Conservation (phyloP, 108 stramenopile genomes). For the Chaetoceros tenuissimus region DNA sequence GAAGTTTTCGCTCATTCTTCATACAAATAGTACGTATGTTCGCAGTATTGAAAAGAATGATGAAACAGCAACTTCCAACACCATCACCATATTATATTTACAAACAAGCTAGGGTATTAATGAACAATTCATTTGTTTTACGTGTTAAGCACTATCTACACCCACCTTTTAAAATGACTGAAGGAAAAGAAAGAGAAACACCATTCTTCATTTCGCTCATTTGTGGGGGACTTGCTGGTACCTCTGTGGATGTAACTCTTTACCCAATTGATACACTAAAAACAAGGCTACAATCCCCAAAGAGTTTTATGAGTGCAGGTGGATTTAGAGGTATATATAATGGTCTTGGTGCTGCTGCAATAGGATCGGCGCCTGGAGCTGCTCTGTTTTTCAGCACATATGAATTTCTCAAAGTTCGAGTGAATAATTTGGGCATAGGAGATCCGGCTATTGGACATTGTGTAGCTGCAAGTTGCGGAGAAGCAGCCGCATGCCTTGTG, state of each 20-base stretch:
- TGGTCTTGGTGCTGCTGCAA: constrained; percentile 78
- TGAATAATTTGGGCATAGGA: constrained; percentile 4
- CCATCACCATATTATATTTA: no score
- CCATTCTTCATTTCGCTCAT: constrained; percentile 63
- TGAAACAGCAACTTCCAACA: no score
- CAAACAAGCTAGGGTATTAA: no score
- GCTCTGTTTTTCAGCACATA: constrained; percentile 95
- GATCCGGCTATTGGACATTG: constrained; percentile 68
- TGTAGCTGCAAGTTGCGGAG: constrained; percentile 85
- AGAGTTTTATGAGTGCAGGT: constrained; percentile 78
- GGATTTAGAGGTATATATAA: constrained; percentile 85
- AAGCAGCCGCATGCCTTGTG: constrained; percentile 90
- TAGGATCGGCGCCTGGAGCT: constrained; percentile 86
- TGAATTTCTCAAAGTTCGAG: constrained; percentile 39
- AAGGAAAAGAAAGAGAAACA: constrained; percentile 22
- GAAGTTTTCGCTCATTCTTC: no score
- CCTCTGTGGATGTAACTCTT: constrained; percentile 82
- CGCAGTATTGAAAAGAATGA: no score
- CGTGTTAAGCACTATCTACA: no score
- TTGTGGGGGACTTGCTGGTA: constrained; percentile 84
- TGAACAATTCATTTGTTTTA: no score
- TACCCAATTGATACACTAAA: constrained; percentile 95
- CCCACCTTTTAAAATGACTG: no score
- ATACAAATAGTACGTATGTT: no score
- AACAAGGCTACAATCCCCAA: constrained; percentile 84